Percentiles rank a stretch among this genome's conserved stretches.
Evolutionary conservation across 768 basidiomycete species (phyloP).

Genomic region (Crassisporium funariophilum): DNA sequence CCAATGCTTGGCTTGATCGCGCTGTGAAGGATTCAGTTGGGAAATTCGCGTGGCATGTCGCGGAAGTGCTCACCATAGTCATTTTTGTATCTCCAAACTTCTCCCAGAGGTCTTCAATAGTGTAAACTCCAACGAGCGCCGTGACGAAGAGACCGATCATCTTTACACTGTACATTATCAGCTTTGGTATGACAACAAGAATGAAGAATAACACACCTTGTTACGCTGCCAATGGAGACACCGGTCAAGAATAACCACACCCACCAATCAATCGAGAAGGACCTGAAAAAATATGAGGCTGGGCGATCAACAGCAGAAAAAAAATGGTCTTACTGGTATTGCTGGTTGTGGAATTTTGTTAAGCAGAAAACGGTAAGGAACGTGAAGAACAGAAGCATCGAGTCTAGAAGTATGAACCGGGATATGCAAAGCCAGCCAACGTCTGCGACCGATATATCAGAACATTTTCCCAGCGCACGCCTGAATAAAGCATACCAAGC

Average conservation of each 20-base stretch:
- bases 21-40: slow-evolving; percentile 43
- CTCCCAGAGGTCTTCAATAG: slow-evolving; percentile 97
- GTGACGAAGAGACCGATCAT: slow-evolving; percentile 96
- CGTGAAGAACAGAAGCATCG: slow-evolving; percentile 99
- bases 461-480: not conserved
- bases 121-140: slow-evolving; percentile 92
- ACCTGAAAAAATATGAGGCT: slow-evolving; percentile 43
- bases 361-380: slow-evolving; percentile 95
- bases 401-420: slow-evolving; percentile 95
- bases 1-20: slow-evolving; percentile 91
- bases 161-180: slow-evolving; percentile 68
- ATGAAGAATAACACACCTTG: slow-evolving; percentile 53
- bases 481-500: slow-evolving; percentile 67
- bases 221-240: slow-evolving; percentile 93
- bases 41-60: not conserved
- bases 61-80: slow-evolving; percentile 64
- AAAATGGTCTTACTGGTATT: slow-evolving; percentile 87
- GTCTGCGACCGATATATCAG: slow-evolving; percentile 50
- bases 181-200: not conserved
- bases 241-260: slow-evolving; percentile 86
- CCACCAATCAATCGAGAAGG: slow-evolving; percentile 99
- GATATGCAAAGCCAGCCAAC: slow-evolving; percentile 97
- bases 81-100: slow-evolving; percentile 96
- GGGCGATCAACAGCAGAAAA: not conserved
- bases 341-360: slow-evolving; percentile 96